Evolutionary conservation across 768 basidiomycete species (phyloP), one percentile per base, ranked within the genome.

Genomic region (Russula brevipes): DNA sequence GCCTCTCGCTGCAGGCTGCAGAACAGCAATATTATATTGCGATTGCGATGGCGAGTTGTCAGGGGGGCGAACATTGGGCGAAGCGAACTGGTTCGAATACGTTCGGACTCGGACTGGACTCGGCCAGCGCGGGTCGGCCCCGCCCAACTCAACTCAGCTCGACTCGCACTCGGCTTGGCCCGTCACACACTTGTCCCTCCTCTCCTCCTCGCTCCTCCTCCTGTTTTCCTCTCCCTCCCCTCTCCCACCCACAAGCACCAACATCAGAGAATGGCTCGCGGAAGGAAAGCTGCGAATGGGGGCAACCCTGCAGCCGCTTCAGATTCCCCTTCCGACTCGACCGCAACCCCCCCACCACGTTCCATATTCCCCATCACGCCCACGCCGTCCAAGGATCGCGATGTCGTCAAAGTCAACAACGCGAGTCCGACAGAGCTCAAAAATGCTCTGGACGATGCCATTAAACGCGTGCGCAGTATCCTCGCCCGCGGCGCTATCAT

Each of bases 391-490:
- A 68, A 61, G 46, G 70, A 69, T 45, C 69, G 74, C 39, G 77
- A 79, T 46, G 73, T 72, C 44, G 76, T 81, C 61, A 78, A 78
- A 62, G 77, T 83, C 58, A 85, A 84, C 74, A 82, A 81, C 61
- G 76, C 79, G 31, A 82, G 77, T 67, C 68, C 78, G 50, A 69
- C 71, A 9, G 82, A 84, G 69, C 76, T 84, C 66, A 84, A 85
- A 71, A 74, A 75, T 59, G 78, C 83, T 9, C 76, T 80, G 65
- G 95, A 98, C 74, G 95, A 98, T 76, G 87, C 88, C 50, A 77
- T 98, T 61, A 93, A 91, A 75, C 87, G 91, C 70, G 94, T 96
- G 72, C 53, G 24, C 24, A 36, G 14, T 42, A 41, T 16, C 30
- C 44, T 55, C 33, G 11, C 42, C 46, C 53, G 12, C 44, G 35